A percentile compares a stretch with the other conserved stretches of the same genome.
phyloP scores from a whole-genome alignment of 1,284 basidiomycete species.

The Takashimella tepidaria region DNA sequence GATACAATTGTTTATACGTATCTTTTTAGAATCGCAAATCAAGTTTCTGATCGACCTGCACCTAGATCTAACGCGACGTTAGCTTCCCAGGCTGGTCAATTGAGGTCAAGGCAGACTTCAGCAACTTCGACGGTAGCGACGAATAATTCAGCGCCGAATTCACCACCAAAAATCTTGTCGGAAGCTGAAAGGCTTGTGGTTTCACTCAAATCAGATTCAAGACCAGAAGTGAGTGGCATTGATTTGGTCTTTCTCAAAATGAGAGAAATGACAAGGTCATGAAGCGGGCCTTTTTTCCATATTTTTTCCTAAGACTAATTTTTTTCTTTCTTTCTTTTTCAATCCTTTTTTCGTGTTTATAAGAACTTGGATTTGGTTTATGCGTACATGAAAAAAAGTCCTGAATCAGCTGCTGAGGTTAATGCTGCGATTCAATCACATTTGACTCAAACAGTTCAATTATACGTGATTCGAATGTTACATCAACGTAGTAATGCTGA shows the following conservation, averaged over 20 bases:
- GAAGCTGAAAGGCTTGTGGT: slow-evolving; percentile 24
- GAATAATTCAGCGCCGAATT: slow-evolving; percentile 55
- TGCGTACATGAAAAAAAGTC: slow-evolving; percentile 86
- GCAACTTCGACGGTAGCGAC: slow-evolving; percentile 4
- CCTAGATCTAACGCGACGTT: neutral
- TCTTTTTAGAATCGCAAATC: slow-evolving; percentile 60
- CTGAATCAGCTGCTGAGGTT: slow-evolving; percentile 77
- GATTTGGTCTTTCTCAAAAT: slow-evolving; percentile 56
- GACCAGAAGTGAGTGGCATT: neutral
- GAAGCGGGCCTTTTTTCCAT: slow-evolving; percentile 62
- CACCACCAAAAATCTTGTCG: slow-evolving; percentile 53
- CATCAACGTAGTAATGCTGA: slow-evolving; percentile 33
- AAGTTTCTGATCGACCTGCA: slow-evolving; percentile 70
- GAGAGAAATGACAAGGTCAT: slow-evolving; percentile 71
- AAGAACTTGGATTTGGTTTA: slow-evolving; percentile 95
- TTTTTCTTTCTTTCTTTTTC: too few relatives aligned
- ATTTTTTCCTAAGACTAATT: too few relatives aligned
- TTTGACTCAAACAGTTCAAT: slow-evolving; percentile 32
- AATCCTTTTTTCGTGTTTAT: too few relatives aligned
- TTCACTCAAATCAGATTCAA: slow-evolving; percentile 5
- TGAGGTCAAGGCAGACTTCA: slow-evolving; percentile 44
- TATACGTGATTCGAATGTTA: slow-evolving; percentile 37
- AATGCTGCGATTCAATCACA: slow-evolving; percentile 52
- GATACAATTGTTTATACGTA: slow-evolving; percentile 50
- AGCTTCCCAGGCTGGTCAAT: slow-evolving; percentile 67